Evolutionary conservation across 345 rosid genomes (phyloP), one percentile per base, ranked within the genome.

Genomic region (Fremontodendron californicum): DNA sequence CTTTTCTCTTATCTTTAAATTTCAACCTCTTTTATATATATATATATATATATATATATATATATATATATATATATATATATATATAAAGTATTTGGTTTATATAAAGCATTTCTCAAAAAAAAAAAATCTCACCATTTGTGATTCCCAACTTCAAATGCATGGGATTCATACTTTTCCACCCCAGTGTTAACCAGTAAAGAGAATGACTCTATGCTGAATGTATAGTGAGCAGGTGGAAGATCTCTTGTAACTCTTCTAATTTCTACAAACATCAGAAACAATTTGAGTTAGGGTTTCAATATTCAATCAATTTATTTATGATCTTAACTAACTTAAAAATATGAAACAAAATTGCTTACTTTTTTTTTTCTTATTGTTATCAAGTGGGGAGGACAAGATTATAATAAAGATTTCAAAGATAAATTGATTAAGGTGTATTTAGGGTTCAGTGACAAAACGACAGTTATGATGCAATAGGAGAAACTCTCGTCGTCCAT

Each of bases 151-250:
- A n/a, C 61, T 31, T 33, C 45, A 49, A 71, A 71, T 19, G 42
- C 29, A 19, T 51, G 2, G 12, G 75, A 71, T 49, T 71, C 60
- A 71, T 71, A 71, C 4, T 19, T 29, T 1, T 71, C 61, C 29
- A 71, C 43, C 8, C 27, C 60, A 4, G 75, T 51, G 2, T 5
- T 3, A 33, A 51, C 75, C 45, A 71, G 19, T n/a, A 49, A 71
- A 51, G 75, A 51, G 61, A 71, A 71, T 5, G 75, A 51, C 45
- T 51, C 55, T 25, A 45, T 69, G 35, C 9, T 69, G 55, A 69
- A 69, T 8, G 16, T 0, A 25, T 45, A 69, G 37, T 45, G 73
- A 27, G 37, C 37, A 1, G 39, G 73, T 7, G 23, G 73, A 45
- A 45, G n/a, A 27, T 69, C 55, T 45, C 73, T 69, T 25, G 54